These are phyloP conservation scores for Candida tallmaniae DNA, from an alignment of 805 yeast genomes.

Conservation along the genomic window DNA sequence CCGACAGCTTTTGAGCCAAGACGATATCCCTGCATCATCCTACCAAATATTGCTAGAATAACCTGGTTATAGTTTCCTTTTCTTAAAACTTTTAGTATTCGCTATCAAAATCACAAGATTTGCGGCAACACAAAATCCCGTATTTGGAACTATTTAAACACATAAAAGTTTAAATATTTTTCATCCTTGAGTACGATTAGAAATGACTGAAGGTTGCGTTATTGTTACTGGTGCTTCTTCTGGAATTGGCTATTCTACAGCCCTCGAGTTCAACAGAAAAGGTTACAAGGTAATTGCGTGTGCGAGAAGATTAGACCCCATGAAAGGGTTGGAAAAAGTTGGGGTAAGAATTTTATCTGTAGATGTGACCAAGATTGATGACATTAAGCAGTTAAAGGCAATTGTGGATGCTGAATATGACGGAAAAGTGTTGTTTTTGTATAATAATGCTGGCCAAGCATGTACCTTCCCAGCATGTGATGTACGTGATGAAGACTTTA, in stretches of 20 bases:
- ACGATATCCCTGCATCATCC: too few species aligned
- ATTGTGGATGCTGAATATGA: conserved; percentile 40
- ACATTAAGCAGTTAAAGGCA: conserved; percentile 41
- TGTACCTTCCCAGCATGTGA: conserved; percentile 71
- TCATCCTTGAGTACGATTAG: neutral
- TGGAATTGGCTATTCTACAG: conserved; percentile 50
- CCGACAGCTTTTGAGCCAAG: too few species aligned
- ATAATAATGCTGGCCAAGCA: conserved; percentile 75
- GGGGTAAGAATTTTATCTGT: conserved; percentile 45
- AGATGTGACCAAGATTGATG: conserved; percentile 54
- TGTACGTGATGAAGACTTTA: conserved; percentile 50
- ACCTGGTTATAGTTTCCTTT: too few species aligned
- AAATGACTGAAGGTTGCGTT: conserved; percentile 3
- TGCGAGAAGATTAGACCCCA: conserved; percentile 62
- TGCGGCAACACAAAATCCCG: too few species aligned
- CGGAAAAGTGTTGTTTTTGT: conserved; percentile 51
- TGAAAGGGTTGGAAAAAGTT: conserved; percentile 47
- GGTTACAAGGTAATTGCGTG: conserved; percentile 67
- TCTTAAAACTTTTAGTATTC: too few species aligned
- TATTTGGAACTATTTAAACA: too few species aligned
- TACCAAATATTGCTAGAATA: too few species aligned
- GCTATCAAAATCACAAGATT: too few species aligned
- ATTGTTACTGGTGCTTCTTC: conserved; percentile 55
- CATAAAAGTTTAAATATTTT: too few species aligned
- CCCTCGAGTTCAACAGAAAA: conserved; percentile 45